Evolutionary conservation across 495 filamentous ascomycete genomes (phyloP).

Genomic region (Penicillium canariense): DNA sequence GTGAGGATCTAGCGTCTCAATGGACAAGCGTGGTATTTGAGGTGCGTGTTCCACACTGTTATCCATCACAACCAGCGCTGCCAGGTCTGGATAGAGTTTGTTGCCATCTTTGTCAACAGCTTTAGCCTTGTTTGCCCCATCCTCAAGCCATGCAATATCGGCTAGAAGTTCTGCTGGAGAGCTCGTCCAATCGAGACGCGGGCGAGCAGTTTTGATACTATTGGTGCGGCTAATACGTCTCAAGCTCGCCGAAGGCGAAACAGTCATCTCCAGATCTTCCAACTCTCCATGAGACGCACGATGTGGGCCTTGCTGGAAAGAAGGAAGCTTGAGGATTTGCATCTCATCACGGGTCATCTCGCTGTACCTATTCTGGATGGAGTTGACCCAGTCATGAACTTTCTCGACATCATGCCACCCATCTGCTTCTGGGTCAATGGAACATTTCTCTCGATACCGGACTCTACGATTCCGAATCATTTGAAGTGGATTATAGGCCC

Average conservation of each 20-base stretch:
- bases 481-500: constrained; percentile 83
- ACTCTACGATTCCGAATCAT: constrained; percentile 81
- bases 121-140: constrained; percentile 67
- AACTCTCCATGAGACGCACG: constrained; percentile 13
- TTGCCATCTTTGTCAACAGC: constrained; percentile 72
- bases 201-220: constrained; percentile 55
- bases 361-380: constrained; percentile 53
- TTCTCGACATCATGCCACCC: constrained; percentile 70
- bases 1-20: constrained; percentile 11
- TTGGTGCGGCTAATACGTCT: constrained; percentile 35
- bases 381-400: constrained; percentile 73
- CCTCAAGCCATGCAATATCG: constrained; percentile 82
- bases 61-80: constrained; percentile 21
- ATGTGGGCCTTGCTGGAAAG: constrained; percentile 41
- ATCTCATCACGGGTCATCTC: constrained; percentile 38
- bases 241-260: constrained; percentile 37
- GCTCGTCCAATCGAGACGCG: constrained; percentile 75
- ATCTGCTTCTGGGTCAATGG: constrained; percentile 67
- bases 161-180: constrained; percentile 78
- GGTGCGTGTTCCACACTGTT: constrained; percentile 12
- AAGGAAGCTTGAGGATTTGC: constrained; percentile 56
- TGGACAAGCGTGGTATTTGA: constrained; percentile 15
- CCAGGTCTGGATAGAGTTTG: constrained; percentile 58
- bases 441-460: constrained; percentile 66
- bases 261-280: constrained; percentile 26